Conservation (phyloP, 495 filamentous ascomycete species). For the Thermochaetoides thermophila region DNA sequence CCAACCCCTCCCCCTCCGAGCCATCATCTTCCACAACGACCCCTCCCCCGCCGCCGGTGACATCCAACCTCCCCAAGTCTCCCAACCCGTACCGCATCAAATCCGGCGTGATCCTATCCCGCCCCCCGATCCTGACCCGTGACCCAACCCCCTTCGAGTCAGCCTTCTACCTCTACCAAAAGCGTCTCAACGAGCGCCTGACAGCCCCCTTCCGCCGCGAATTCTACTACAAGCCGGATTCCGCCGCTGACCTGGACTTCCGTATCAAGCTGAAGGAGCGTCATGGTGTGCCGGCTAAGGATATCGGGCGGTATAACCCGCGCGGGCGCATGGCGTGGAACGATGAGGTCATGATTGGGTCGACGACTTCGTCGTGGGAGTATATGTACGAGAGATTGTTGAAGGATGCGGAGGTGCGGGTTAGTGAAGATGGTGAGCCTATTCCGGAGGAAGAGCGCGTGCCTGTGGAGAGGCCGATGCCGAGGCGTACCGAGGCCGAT, state of each 20-base stretch:
- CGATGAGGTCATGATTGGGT: slow-evolving; percentile 74
- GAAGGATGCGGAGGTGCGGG: slow-evolving; percentile 58
- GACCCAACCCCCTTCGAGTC: slow-evolving; percentile 77
- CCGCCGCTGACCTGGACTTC: slow-evolving; percentile 75
- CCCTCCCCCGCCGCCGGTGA: slow-evolving; percentile 1
- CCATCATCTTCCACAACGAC: not conserved
- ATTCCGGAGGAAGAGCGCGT: slow-evolving; percentile 47
- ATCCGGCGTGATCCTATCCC: slow-evolving; percentile 70
- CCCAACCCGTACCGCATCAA: slow-evolving; percentile 59
- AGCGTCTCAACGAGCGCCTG: slow-evolving; percentile 86
- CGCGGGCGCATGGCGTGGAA: slow-evolving; percentile 70
- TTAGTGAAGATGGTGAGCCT: slow-evolving; percentile 45
- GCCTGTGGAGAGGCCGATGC: slow-evolving; percentile 54
- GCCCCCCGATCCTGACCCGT: slow-evolving; percentile 75
- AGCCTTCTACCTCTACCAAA: slow-evolving; percentile 90
- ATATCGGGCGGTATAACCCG: slow-evolving; percentile 75
- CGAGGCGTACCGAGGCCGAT: slow-evolving; percentile 68
- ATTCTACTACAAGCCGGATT: slow-evolving; percentile 93
- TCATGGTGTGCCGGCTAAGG: slow-evolving; percentile 52
- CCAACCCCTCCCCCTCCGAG: slow-evolving; percentile 1
- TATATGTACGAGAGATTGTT: slow-evolving; percentile 42
- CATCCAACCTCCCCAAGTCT: too few species aligned
- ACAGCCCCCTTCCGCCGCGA: slow-evolving; percentile 76
- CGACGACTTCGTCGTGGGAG: slow-evolving; percentile 42
- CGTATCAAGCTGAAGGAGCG: slow-evolving; percentile 69